Conservation (phyloP, 148 eudicot genomes). For the Chenopodium suecicum region DNA sequence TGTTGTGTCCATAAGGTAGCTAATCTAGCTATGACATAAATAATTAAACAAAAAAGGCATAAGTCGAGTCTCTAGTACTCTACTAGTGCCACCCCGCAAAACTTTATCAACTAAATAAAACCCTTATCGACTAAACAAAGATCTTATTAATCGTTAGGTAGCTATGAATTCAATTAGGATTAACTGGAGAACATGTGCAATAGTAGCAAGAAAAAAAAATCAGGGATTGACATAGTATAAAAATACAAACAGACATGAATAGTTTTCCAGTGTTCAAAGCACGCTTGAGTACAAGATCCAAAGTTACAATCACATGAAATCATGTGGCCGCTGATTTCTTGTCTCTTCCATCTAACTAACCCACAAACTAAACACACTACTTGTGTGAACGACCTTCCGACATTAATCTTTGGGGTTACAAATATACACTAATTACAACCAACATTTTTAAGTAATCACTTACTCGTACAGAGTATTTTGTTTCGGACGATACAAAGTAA, state of each 20-base stretch:
- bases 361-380: conserved; percentile 5
- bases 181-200: background rate
- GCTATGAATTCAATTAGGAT: background rate
- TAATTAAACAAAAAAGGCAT: too few relatives aligned
- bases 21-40: too few relatives aligned
- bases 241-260: conserved; percentile 3
- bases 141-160: background rate
- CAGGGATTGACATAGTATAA: background rate
- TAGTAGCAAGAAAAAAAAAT: background rate
- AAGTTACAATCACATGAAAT: conserved; percentile 35
- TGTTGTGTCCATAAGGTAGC: too few relatives aligned
- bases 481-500: too few relatives aligned
- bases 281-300: conserved; percentile 35
- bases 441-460: background rate
- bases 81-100: too few relatives aligned
- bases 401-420: conserved; percentile 5
- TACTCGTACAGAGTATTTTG: background rate
- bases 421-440: background rate
- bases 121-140: background rate
- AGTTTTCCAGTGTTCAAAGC: conserved; percentile 17
- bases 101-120: too few relatives aligned
- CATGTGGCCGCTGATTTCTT: conserved; percentile 31
- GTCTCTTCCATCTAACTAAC: conserved; percentile 19
- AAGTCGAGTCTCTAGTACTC: too few relatives aligned
- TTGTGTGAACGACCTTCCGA: background rate